Conservation (phyloP, 225 moss, liverwort and hornwort genomes). For the Lunularia cruciata region DNA sequence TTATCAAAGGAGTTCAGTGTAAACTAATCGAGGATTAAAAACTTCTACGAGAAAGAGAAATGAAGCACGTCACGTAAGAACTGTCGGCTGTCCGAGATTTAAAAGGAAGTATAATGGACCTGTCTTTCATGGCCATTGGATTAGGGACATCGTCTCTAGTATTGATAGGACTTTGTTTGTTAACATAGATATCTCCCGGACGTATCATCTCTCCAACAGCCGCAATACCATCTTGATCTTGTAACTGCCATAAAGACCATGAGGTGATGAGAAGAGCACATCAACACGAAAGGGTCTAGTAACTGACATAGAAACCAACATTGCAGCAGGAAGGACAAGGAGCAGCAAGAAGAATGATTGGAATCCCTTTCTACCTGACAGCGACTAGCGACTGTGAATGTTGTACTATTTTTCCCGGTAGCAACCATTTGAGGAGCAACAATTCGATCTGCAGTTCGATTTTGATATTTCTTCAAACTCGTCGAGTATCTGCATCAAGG, state of each 20-base stretch:
- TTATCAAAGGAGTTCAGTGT: too few relatives aligned
- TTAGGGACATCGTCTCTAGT: conserved; percentile 75
- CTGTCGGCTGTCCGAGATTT: too few relatives aligned
- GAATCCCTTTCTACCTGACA: conserved; percentile 53
- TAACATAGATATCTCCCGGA: conserved; percentile 95
- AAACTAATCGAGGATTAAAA: too few relatives aligned
- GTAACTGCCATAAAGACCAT: conserved; percentile 51
- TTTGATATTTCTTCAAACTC: conserved; percentile 87
- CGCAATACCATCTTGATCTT: conserved; percentile 98
- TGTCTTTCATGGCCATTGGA: conserved; percentile 96
- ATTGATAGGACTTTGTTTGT: conserved; percentile 94
- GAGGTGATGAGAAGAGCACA: not conserved
- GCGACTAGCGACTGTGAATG: conserved; percentile 53
- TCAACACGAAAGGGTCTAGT: not conserved
- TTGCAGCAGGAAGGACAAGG: not conserved
- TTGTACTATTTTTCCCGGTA: conserved; percentile 56
- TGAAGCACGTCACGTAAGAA: too few relatives aligned
- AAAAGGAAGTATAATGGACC: too few relatives aligned
- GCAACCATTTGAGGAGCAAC: conserved; percentile 78
- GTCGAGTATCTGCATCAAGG: conserved; percentile 65
- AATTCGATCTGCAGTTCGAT: conserved; percentile 92
- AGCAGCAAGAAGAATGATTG: not conserved
- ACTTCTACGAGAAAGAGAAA: too few relatives aligned
- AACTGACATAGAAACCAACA: not conserved
- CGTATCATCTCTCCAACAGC: conserved; percentile 98